Base-by-base conservation (phyloP, 163 green algal genomes). In the Scenedesmus sp. region DNA sequence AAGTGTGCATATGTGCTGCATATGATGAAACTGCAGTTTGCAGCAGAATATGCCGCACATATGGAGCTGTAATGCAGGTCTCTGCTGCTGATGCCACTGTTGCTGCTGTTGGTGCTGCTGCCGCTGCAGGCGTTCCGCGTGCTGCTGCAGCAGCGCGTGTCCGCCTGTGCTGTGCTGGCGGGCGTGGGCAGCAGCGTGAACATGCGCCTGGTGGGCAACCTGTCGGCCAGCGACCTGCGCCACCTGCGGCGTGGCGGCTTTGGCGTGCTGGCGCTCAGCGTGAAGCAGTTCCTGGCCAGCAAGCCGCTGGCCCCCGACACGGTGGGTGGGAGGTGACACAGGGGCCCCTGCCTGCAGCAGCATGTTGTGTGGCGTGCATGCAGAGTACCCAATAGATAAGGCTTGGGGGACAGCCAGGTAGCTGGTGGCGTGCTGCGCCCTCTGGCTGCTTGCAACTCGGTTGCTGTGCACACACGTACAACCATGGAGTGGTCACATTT, bases 271-370 rank as follows among this genome's bases (percentile, higher is more conserved):
- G 95, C 97, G 13, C 90, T 98, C 54, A 96, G 96, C 83, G 93
- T 98, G 86, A 96, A 95, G 20, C 93, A 98, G 93, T 98, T 98
- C 86, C 92, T 98, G 88, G 97, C 97, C 1, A 91, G 96, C 82
- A 97, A 97, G 89, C 95, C 98, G 84, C 94, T 95, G 5, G 79
- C 88, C 34, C 82, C 83, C 20, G 89, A 85, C 82, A 56, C 87
- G 79, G 88, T 92, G 88, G 8, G 55, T 8, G 13, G 26, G 5
- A 16, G 4, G 8, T 5, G 13, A 54, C 64, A 52, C 26, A 5
- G 8, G 55, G 20, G 15, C 57, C 7, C 15, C 13, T 62, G 60
- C 9, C 12, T 46, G 34, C 34, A 46, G 34, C 34, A 46, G 34
- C 34, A 46, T n/a, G 95, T 1, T 87, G 94, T 83, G 94, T 96